These are phyloP conservation scores for Ulmus americana DNA, from an alignment of 331 rosid genomes.

Conservation along the genomic window DNA sequence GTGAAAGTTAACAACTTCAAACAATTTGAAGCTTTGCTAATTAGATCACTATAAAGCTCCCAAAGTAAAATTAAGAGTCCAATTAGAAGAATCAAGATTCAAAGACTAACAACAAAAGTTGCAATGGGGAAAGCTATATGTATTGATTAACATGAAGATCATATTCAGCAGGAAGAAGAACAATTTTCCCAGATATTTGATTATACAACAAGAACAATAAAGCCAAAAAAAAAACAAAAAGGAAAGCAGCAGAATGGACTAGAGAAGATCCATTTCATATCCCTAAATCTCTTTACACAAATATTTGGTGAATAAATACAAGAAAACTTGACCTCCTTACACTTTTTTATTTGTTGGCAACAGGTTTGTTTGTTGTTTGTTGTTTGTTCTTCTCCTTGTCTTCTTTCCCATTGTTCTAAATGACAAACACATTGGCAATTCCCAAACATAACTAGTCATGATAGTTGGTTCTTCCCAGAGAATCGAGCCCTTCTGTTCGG, in stretches of 20 bases:
- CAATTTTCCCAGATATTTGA: constrained; percentile 29
- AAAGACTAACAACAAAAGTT: background rate
- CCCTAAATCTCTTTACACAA: constrained; percentile 35
- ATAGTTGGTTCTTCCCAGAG: constrained; percentile 36
- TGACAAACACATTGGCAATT: background rate
- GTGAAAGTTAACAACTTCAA: background rate
- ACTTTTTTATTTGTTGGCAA: constrained; percentile 14
- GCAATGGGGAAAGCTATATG: constrained; percentile 10
- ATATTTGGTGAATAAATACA: constrained; percentile 35
- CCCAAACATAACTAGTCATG: constrained; percentile 19
- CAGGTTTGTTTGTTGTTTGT: constrained; percentile 4
- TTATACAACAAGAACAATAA: constrained; percentile 35
- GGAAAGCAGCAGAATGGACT: constrained; percentile 26
- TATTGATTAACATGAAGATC: constrained; percentile 30
- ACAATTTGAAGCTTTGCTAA: background rate
- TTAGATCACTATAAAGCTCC: background rate
- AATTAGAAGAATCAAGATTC: background rate
- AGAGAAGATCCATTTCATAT: constrained; percentile 25
- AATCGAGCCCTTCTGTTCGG: constrained; percentile 66
- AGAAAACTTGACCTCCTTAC: constrained; percentile 27
- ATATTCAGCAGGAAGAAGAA: constrained; percentile 35
- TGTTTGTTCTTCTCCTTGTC: background rate
- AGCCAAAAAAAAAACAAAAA: constrained; percentile 11
- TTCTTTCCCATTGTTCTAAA: constrained; percentile 11
- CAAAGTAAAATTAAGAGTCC: background rate